phyloP scores from a whole-genome alignment of 192 early-diverging fungal genomes.

The Coemansia sp. region DNA sequence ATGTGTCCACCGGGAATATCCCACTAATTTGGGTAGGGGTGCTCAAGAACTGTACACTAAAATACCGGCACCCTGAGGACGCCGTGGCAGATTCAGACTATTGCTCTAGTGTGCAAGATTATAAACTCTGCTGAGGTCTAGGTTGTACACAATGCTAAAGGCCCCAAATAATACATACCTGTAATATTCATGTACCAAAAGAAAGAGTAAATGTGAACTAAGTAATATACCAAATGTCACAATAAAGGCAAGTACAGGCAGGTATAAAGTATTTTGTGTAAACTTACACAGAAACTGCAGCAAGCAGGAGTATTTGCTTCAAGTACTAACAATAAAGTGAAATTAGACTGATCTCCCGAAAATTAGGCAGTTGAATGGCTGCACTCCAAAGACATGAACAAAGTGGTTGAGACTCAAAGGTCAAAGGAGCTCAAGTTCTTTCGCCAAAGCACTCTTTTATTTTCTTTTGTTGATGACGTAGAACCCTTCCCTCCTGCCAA shows the following conservation, averaged over 20 bases:
- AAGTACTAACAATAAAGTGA: not conserved
- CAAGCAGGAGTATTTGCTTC: not conserved
- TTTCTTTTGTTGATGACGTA: not conserved
- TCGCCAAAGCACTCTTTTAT: not conserved
- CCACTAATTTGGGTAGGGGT: constrained; percentile 49
- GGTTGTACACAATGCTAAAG: constrained; percentile 12
- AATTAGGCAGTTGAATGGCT: not conserved
- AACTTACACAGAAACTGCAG: not conserved
- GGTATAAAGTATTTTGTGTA: not conserved
- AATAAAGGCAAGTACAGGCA: not conserved
- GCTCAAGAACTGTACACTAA: constrained; percentile 43
- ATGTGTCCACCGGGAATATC: constrained; percentile 53
- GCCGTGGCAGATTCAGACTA: constrained; percentile 4
- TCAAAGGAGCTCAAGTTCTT: not conserved
- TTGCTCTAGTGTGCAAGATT: constrained; percentile 15
- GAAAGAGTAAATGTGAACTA: not conserved
- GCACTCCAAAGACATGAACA: not conserved
- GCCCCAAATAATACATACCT: not conserved
- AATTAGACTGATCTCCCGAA: not conserved
- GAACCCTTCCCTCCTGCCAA: not conserved
- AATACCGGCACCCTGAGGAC: constrained; percentile 36
- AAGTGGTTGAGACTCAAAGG: too few species aligned
- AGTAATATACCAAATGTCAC: not conserved
- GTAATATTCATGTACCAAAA: not conserved
- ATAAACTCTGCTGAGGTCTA: constrained; percentile 20